These are phyloP conservation scores for Phytophthora fragariaefolia DNA, from an alignment of 352 stramenopile species.

Conservation along the genomic window DNA sequence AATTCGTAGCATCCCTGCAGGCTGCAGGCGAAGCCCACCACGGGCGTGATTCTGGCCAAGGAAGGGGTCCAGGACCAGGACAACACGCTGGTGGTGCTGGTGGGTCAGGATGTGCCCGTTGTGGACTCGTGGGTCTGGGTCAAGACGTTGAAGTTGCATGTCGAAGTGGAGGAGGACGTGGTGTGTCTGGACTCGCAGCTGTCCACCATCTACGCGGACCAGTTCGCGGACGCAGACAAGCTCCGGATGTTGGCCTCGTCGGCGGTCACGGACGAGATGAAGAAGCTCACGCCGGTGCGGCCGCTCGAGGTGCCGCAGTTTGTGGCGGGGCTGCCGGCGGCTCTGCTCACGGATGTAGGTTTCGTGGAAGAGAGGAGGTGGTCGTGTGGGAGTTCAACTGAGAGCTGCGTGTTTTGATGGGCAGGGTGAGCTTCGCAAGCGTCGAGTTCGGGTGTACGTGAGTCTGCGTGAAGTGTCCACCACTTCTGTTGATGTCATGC, in stretches of 20 bases:
- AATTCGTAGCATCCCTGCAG: constrained; percentile 34
- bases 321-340: constrained; percentile 54
- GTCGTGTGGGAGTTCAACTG: constrained; percentile 5
- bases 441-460: constrained; percentile 61
- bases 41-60: constrained; percentile 52
- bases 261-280: constrained; percentile 32
- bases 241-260: constrained; percentile 58
- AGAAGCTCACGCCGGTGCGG: constrained; percentile 42
- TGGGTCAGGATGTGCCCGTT: constrained; percentile 51
- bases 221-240: constrained; percentile 37
- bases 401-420: background rate
- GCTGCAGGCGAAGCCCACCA: constrained; percentile 2
- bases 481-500: constrained; percentile 46
- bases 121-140: constrained; percentile 61
- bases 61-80: constrained; percentile 34
- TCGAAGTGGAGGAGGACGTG: constrained; percentile 51
- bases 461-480: constrained; percentile 56
- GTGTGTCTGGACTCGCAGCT: constrained; percentile 72
- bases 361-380: background rate
- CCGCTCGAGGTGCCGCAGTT: constrained; percentile 67
- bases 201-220: constrained; percentile 59
- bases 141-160: constrained; percentile 44
- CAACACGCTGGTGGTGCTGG: constrained; percentile 49
- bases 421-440: constrained; percentile 62
- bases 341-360: constrained; percentile 63